Evolutionary conservation across 805 yeast species (phyloP), one percentile per base, ranked within the genome.

Genomic region (Candida glaebosa): DNA sequence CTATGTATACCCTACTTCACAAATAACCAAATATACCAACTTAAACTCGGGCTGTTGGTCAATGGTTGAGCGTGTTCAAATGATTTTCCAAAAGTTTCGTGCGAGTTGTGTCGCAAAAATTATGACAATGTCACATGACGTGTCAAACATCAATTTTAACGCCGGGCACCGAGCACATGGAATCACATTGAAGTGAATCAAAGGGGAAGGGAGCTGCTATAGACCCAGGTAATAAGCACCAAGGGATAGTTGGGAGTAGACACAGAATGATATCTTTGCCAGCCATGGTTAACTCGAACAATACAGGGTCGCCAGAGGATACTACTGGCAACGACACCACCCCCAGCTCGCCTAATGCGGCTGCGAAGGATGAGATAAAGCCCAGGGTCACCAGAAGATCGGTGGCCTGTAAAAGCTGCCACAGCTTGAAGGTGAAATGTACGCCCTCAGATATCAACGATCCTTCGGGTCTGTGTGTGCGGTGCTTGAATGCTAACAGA

Each of bases 381-480:
- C 24, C 41, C 18, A 44, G 39, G 33, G 22, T 40, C 4, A 42
- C 42, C 3, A 54, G 80, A 41, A 52, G 81, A 37, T 61, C 82
- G 0, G 79, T 77, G 10, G 86, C 86, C 1, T 81, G 87, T 57
- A 78, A 75, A 48, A 68, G 78, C n/a, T 89, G 97, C 56, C 95
- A 91, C 53, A 59, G 85, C 0, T 71, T 87, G 38, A 89, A 89
- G 56, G 96, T 89, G 25, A 80, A 84, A 51, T 89, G 97, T 61
- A 79, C 84, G 5, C 93, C 96, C 0, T 69, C 82, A 1, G 82
- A 82, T 54, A 59, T 69, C 31, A 53, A 67, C 22, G 76, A 82
- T 43, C 81, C 81, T 7, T 59, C 69, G 2, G 81, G 84, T 3
- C 79, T 90, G 0, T 89, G 97, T 61, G 63, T 75, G 9, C 71